Evolutionary conservation across 352 stramenopile genomes (phyloP).

Genomic region (Globisporangium abappressorium): DNA sequence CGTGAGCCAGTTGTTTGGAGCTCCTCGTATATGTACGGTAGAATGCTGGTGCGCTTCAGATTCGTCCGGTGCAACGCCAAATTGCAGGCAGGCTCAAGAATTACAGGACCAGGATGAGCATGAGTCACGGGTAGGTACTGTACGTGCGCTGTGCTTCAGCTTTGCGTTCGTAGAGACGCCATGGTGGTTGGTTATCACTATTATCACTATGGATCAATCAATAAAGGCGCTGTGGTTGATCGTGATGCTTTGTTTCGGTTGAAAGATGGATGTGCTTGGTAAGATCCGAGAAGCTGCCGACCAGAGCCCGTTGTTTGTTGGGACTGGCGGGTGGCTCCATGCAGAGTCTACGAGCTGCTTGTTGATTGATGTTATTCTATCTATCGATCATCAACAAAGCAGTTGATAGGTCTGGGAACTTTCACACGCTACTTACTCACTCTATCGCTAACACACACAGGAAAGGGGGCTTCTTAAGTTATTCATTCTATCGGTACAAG

Average conservation of each 20-base stretch:
- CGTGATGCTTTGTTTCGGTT: background rate
- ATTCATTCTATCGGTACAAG: conserved; percentile 25
- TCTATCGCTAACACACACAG: background rate
- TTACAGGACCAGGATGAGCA: background rate
- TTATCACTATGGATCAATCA: too few species aligned
- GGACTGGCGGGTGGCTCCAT: conserved; percentile 7
- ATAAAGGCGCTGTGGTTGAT: background rate
- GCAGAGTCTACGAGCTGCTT: conserved; percentile 14
- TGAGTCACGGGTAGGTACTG: background rate
- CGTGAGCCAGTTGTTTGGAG: conserved; percentile 4
- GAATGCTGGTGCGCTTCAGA: background rate
- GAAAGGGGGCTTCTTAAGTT: background rate
- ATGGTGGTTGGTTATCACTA: background rate
- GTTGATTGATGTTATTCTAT: background rate
- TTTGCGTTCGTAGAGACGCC: background rate
- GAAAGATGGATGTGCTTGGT: background rate
- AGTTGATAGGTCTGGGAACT: conserved; percentile 7
- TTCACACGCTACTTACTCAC: background rate
- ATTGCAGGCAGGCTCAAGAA: background rate
- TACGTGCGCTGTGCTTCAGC: background rate
- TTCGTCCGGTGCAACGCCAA: background rate
- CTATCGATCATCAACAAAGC: background rate
- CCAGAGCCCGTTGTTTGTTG: background rate
- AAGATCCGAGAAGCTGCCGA: conserved; percentile 12
- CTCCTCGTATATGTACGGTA: background rate